Conservation (phyloP, 208 protist genomes). For the Phytomonas francai region DNA sequence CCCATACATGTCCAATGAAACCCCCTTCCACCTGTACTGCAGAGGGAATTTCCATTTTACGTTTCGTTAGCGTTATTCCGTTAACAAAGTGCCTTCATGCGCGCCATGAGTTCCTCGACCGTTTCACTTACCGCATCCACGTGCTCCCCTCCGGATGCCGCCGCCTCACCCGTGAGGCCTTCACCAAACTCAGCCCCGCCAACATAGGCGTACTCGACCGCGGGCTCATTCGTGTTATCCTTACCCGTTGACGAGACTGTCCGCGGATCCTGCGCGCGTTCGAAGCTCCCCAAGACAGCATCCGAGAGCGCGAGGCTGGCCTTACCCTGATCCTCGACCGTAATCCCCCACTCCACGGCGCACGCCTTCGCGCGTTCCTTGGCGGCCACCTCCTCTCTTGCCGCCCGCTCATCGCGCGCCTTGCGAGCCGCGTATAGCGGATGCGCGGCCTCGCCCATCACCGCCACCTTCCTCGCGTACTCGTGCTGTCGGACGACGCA, state of each 20-base stretch:
- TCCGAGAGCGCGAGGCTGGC: constrained; percentile 16
- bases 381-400: constrained; percentile 24
- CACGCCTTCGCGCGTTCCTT: constrained; percentile 36
- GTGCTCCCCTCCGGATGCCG: constrained; percentile 7
- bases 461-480: constrained; percentile 32
- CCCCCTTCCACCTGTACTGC: too few relatives aligned
- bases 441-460: constrained; percentile 36
- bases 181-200: constrained; percentile 2
- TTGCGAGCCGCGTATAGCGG: constrained; percentile 44
- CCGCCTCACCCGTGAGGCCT: neutral
- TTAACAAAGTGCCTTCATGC: constrained; percentile 47
- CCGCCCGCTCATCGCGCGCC: constrained; percentile 33
- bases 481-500: constrained; percentile 70
- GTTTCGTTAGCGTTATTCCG: neutral
- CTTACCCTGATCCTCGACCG: constrained; percentile 37
- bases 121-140: constrained; percentile 21
- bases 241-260: too few relatives aligned
- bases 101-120: constrained; percentile 63
- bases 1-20: too few relatives aligned
- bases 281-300: neutral
- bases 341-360: constrained; percentile 79
- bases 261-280: neutral
- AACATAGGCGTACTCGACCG: constrained; percentile 37
- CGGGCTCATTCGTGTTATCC: constrained; percentile 7
- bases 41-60: too few relatives aligned